These are phyloP conservation scores for Atractiella rhizophila DNA, from an alignment of 768 basidiomycete genomes.

Conservation along the genomic window DNA sequence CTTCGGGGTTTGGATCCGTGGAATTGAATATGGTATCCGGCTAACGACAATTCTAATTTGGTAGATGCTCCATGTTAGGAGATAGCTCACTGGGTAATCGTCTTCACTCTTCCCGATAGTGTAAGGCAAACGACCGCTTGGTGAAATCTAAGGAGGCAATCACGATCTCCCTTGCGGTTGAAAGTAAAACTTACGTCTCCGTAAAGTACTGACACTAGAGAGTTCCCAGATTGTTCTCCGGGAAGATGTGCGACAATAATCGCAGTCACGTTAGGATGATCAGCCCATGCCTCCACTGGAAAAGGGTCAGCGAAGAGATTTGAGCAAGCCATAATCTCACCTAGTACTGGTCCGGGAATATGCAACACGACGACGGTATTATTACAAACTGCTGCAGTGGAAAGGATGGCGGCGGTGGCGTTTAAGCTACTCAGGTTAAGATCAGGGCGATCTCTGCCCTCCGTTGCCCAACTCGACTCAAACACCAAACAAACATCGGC, in stretches of 20 bases:
- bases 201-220: slow-evolving; percentile 27
- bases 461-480: background rate
- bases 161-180: slow-evolving; percentile 25
- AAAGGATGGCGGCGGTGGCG: slow-evolving; percentile 2
- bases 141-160: slow-evolving; percentile 7
- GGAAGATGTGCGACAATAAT: slow-evolving; percentile 1
- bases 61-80: too few species aligned
- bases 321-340: too few species aligned
- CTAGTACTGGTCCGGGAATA: too few species aligned
- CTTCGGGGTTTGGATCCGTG: slow-evolving; percentile 15
- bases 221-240: slow-evolving; percentile 14
- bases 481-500: slow-evolving; percentile 7
- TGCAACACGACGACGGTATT: slow-evolving; percentile 7
- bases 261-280: slow-evolving; percentile 19
- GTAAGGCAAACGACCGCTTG: slow-evolving; percentile 16
- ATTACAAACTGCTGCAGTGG: slow-evolving; percentile 2
- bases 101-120: slow-evolving; percentile 17
- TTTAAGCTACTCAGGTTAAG: slow-evolving; percentile 1
- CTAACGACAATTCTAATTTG: too few species aligned
- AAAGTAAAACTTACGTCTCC: slow-evolving; percentile 37
- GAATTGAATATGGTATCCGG: slow-evolving; percentile 8
- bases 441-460: slow-evolving; percentile 5
- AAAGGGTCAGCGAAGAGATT: too few species aligned
- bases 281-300: background rate
- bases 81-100: slow-evolving; percentile 26